phyloP scores from a whole-genome alignment of 2,329 filamentous ascomycete species.

The Penicillium sp. region DNA sequence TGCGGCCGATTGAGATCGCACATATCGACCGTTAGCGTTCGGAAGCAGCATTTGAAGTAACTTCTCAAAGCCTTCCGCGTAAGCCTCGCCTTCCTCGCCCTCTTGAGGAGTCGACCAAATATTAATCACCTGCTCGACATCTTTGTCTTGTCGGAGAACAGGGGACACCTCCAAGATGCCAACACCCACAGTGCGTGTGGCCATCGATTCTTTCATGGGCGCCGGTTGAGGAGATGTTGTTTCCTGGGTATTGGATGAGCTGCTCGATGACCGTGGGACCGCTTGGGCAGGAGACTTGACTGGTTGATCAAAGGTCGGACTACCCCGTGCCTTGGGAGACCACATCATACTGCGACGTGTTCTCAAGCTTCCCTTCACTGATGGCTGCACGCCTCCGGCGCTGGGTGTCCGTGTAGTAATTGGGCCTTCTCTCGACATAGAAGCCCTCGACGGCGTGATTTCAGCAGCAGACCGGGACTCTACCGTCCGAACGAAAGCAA shows the following conservation, averaged over 20 bases:
- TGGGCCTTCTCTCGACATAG: constrained; percentile 36
- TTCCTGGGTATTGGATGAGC: constrained; percentile 29
- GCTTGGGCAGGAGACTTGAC: constrained; percentile 27
- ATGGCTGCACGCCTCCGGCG: constrained; percentile 27
- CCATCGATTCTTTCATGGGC: constrained; percentile 35
- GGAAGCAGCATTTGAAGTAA: constrained; percentile 71
- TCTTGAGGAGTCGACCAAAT: constrained; percentile 68
- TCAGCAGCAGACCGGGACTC: constrained; percentile 42
- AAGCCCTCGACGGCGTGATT: constrained; percentile 25
- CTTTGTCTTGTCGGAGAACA: constrained; percentile 68
- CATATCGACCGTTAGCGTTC: constrained; percentile 70
- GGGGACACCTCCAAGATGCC: constrained; percentile 74
- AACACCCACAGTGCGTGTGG: constrained; percentile 70
- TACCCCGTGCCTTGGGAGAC: constrained; percentile 35
- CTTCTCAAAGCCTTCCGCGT: constrained; percentile 67
- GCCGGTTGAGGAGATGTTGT: constrained; percentile 20
- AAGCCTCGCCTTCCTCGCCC: constrained; percentile 57
- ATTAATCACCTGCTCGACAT: constrained; percentile 71
- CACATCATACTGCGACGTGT: constrained; percentile 48
- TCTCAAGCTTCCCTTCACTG: constrained; percentile 37
- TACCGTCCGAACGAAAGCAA: constrained; percentile 72
- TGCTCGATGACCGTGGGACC: constrained; percentile 33
- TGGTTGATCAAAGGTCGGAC: constrained; percentile 29
- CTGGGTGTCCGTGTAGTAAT: constrained; percentile 26
- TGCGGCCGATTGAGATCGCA: constrained; percentile 69